Evolutionary conservation across 768 basidiomycete genomes (phyloP).

Genomic region (Collybia nuda): DNA sequence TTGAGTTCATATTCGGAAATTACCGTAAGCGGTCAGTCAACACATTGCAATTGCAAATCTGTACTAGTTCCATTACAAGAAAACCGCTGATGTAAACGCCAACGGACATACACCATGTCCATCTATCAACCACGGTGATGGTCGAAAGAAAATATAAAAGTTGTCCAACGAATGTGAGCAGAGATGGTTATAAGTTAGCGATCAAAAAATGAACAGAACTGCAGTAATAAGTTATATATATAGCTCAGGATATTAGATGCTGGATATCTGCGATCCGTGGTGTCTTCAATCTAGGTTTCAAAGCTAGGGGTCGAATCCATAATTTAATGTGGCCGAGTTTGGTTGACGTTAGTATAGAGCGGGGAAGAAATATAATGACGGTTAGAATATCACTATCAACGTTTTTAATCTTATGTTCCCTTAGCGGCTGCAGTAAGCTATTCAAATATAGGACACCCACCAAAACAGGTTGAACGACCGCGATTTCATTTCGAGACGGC

Average conservation of each 20-base stretch:
- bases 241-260: conserved; percentile 8
- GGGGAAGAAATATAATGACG: conserved; percentile 73
- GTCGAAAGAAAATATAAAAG: too few relatives aligned
- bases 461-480: conserved; percentile 87
- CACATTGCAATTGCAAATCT: too few relatives aligned
- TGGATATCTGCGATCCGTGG: conserved; percentile 9
- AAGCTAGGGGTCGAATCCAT: conserved; percentile 77
- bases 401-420: conserved; percentile 63
- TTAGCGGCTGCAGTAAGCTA: neutral
- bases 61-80: too few relatives aligned
- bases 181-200: neutral
- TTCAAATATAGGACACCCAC: conserved; percentile 39
- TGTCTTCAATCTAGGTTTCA: conserved; percentile 30
- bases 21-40: too few relatives aligned
- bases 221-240: neutral
- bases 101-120: neutral
- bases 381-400: conserved; percentile 81
- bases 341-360: conserved; percentile 75
- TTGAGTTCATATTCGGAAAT: too few relatives aligned
- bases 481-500: conserved; percentile 87
- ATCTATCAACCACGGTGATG: too few relatives aligned
- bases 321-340: conserved; percentile 77
- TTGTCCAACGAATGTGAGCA: neutral
- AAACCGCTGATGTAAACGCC: too few relatives aligned
- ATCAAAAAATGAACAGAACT: neutral